phyloP scores from a whole-genome alignment of 202 grass and related monocot genomes.

The Setaria viridis region DNA sequence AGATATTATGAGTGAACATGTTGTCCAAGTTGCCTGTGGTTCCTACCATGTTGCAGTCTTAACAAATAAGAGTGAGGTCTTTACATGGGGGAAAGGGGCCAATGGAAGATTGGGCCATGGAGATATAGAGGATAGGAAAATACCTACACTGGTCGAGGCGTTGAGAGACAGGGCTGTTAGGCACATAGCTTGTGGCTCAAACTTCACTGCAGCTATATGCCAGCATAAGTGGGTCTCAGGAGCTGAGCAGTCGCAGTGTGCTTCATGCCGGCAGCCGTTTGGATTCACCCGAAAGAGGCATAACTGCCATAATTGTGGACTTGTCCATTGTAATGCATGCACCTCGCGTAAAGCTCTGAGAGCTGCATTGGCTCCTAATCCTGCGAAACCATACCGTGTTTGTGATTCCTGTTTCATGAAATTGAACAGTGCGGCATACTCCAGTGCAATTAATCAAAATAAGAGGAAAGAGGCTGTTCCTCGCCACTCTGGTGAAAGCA shows the following conservation, averaged over 20 bases:
- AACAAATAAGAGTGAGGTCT: slow-evolving; percentile 83
- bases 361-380: slow-evolving; percentile 74
- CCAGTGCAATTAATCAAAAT: slow-evolving; percentile 47
- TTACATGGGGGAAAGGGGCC: slow-evolving; percentile 95
- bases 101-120: slow-evolving; percentile 96
- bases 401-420: slow-evolving; percentile 82
- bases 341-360: slow-evolving; percentile 68
- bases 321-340: slow-evolving; percentile 77
- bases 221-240: slow-evolving; percentile 76
- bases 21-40: slow-evolving; percentile 89
- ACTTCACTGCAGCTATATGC: slow-evolving; percentile 79
- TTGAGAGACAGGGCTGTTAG: slow-evolving; percentile 71
- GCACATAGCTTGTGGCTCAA: slow-evolving; percentile 79
- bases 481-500: slow-evolving; percentile 64
- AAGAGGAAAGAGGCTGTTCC: slow-evolving; percentile 59
- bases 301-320: slow-evolving; percentile 85
- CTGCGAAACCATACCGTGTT: slow-evolving; percentile 73
- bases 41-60: slow-evolving; percentile 93
- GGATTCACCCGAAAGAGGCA: slow-evolving; percentile 87
- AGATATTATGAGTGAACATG: slow-evolving; percentile 77
- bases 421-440: slow-evolving; percentile 62
- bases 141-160: slow-evolving; percentile 72
- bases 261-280: slow-evolving; percentile 73
- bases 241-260: slow-evolving; percentile 72
- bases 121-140: slow-evolving; percentile 89